Evolutionary conservation across 2,329 filamentous ascomycete genomes (phyloP).

Genomic region (Coleophoma eucalyptorum): DNA sequence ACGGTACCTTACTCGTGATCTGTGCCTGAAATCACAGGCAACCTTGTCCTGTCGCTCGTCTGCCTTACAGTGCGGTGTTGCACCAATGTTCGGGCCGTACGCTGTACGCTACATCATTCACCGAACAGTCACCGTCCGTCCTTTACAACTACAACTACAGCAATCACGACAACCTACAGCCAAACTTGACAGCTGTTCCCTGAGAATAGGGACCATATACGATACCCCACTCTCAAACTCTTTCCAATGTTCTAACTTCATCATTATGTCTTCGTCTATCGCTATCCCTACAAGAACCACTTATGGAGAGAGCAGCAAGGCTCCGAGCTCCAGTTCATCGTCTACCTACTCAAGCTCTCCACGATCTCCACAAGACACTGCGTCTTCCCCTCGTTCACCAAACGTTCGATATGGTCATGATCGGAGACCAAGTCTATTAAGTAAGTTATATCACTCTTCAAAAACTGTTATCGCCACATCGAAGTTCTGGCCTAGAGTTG

Average conservation of each 20-base stretch:
- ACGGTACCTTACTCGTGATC: too few relatives aligned
- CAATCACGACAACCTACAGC: slow-evolving; percentile 4
- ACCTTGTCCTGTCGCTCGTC: too few relatives aligned
- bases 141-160: not conserved
- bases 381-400: slow-evolving; percentile 30
- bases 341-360: slow-evolving; percentile 56
- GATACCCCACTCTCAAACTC: slow-evolving; percentile 5
- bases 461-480: slow-evolving; percentile 3
- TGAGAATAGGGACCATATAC: not conserved
- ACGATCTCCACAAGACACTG: slow-evolving; percentile 40
- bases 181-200: too few relatives aligned
- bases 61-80: too few relatives aligned
- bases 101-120: too few relatives aligned
- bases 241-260: slow-evolving; percentile 1
- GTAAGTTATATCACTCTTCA: slow-evolving; percentile 37
- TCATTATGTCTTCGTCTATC: slow-evolving; percentile 61
- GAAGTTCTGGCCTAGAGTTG: not conserved
- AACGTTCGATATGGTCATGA: slow-evolving; percentile 41
- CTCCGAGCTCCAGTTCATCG: slow-evolving; percentile 40
- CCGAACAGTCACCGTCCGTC: not conserved
- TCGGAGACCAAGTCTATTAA: slow-evolving; percentile 59
- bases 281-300: slow-evolving; percentile 53
- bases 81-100: too few relatives aligned
- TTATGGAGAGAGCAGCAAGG: slow-evolving; percentile 37
- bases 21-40: too few relatives aligned